phyloP scores from a whole-genome alignment of 1,139 yeast species.

The Taphrina wiesneri region DNA sequence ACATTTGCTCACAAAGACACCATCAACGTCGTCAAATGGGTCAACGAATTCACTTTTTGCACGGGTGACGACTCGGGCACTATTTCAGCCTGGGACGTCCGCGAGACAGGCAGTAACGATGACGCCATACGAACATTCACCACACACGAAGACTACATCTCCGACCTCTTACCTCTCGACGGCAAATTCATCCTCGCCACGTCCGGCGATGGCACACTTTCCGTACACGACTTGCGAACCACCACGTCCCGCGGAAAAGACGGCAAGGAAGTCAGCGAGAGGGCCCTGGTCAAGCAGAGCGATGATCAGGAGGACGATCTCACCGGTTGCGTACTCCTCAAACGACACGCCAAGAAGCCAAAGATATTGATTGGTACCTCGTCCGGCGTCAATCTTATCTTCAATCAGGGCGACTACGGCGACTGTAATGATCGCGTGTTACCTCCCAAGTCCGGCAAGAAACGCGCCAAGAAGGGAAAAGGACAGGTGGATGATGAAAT shows the following conservation, averaged over 20 bases:
- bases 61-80: conserved; percentile 37
- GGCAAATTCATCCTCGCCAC: conserved; percentile 31
- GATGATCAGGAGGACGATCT: conserved; percentile 37
- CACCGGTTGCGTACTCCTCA: conserved; percentile 27
- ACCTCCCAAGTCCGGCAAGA: conserved; percentile 11
- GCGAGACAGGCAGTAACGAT: neutral
- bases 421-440: conserved; percentile 28
- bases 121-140: conserved; percentile 5
- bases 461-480: neutral
- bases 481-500: conserved; percentile 22
- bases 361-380: conserved; percentile 34
- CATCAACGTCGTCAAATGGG: conserved; percentile 29
- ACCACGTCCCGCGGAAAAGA: neutral
- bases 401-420: conserved; percentile 31
- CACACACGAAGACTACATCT: conserved; percentile 35
- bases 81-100: conserved; percentile 31
- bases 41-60: conserved; percentile 18
- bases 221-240: conserved; percentile 34
- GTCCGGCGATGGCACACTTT: conserved; percentile 35
- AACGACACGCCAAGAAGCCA: conserved; percentile 4
- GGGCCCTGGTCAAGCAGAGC: conserved; percentile 4
- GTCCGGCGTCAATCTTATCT: conserved; percentile 32
- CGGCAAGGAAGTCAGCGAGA: neutral
- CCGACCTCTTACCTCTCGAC: conserved; percentile 33
- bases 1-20: conserved; percentile 17